A percentile compares a stretch with the other conserved stretches of the same genome.
Evolutionary conservation across 139 green algal species (phyloP).

Genomic region (Chlamydomonas schloesseri): DNA sequence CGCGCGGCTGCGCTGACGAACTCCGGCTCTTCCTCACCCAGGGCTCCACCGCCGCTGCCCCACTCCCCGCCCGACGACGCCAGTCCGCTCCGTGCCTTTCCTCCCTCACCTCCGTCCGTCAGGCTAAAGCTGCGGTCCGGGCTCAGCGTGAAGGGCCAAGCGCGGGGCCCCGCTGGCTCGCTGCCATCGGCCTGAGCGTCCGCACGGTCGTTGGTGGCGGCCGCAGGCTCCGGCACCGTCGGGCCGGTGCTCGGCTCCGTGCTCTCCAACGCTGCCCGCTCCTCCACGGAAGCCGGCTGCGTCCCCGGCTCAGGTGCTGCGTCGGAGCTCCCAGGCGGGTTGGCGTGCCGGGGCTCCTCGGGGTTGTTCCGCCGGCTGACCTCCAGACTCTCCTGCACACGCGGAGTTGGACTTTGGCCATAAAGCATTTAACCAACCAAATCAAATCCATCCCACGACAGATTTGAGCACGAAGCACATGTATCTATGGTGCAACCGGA

Average conservation of each 20-base stretch:
- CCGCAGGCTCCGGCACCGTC: neutral
- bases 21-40: neutral
- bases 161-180: neutral
- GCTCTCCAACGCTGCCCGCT: neutral
- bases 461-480: too few species aligned
- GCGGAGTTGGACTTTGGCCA: neutral
- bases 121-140: neutral
- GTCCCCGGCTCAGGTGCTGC: too few species aligned
- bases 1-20: neutral
- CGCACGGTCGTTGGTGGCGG: neutral
- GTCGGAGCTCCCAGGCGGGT: neutral
- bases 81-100: neutral
- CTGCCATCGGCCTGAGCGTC: neutral
- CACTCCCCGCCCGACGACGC: neutral
- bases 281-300: too few species aligned
- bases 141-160: neutral
- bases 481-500: too few species aligned
- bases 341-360: neutral
- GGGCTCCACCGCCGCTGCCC: conserved; percentile 18
- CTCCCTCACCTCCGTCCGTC: neutral
- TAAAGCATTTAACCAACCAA: neutral
- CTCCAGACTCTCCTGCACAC: too few species aligned
- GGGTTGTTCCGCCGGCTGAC: too few species aligned
- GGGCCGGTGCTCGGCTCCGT: neutral
- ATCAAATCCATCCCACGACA: too few species aligned